Percentiles rank a stretch among this genome's conserved stretches.
phyloP scores from a whole-genome alignment of 768 basidiomycete genomes.

The Kwoniella heveanensis region DNA sequence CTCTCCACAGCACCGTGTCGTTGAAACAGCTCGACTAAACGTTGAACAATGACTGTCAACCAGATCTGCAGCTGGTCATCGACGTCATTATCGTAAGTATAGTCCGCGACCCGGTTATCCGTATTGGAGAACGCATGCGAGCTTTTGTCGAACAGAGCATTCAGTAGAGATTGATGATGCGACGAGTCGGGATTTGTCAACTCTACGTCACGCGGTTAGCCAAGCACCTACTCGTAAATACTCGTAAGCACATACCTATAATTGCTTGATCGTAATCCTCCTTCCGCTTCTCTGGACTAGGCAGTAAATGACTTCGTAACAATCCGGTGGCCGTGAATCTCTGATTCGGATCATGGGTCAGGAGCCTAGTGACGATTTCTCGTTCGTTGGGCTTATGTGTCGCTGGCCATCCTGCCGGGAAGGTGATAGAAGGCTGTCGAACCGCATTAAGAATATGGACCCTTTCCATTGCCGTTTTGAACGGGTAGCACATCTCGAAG shows the following conservation, averaged over 20 bases:
- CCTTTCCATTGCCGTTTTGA: conserved; percentile 79
- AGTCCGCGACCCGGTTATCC: conserved; percentile 65
- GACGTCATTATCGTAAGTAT: conserved; percentile 74
- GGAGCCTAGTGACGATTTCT: conserved; percentile 74
- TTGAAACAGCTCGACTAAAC: conserved; percentile 73
- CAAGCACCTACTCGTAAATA: too few relatives aligned
- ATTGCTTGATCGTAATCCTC: conserved; percentile 76
- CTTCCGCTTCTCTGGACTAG: conserved; percentile 76
- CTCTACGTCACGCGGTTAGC: conserved; percentile 11
- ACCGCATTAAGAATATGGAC: conserved; percentile 79
- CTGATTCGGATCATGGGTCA: conserved; percentile 76
- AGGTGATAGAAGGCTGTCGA: conserved; percentile 70
- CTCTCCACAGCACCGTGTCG: conserved; percentile 88
- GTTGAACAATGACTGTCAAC: conserved; percentile 74
- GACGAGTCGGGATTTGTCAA: conserved; percentile 72
- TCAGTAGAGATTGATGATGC: conserved; percentile 75
- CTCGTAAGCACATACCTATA: conserved; percentile 76
- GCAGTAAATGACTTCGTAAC: conserved; percentile 74
- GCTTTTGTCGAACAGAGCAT: conserved; percentile 71
- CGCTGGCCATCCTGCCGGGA: conserved; percentile 70
- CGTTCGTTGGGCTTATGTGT: conserved; percentile 65
- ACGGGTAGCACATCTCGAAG: conserved; percentile 88
- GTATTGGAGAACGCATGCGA: conserved; percentile 48
- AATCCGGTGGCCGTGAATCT: conserved; percentile 82
- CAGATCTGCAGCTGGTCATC: conserved; percentile 70